These are phyloP conservation scores for Pugionium dolabratum DNA, from an alignment of 345 rosid species.

Conservation along the genomic window DNA sequence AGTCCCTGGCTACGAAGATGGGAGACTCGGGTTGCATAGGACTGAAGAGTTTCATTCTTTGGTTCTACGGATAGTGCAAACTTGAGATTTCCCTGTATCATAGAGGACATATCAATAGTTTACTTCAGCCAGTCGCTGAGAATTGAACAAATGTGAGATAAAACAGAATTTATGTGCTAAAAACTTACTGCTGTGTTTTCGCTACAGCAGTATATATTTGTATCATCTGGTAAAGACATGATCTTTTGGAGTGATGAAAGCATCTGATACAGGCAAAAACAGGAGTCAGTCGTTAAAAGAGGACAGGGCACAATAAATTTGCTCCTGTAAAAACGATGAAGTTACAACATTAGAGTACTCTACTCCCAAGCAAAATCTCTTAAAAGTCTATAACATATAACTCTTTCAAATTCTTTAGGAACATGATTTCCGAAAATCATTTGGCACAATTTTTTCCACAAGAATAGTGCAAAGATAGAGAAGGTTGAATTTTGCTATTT, in stretches of 20 bases:
- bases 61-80: conserved; percentile 94
- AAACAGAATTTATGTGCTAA: background rate
- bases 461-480: background rate
- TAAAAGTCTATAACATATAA: background rate
- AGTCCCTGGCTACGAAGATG: conserved; percentile 79
- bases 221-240: conserved; percentile 77
- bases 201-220: conserved; percentile 81
- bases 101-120: conserved; percentile 21
- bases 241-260: conserved; percentile 74
- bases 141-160: conserved; percentile 19
- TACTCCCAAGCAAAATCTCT: conserved; percentile 4
- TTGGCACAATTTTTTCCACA: background rate
- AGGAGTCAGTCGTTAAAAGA: background rate
- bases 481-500: conserved; percentile 1
- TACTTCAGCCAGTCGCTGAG: conserved; percentile 1
- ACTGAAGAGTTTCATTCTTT: conserved; percentile 76
- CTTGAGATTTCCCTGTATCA: conserved; percentile 75
- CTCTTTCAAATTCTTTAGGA: background rate
- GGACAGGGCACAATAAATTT: conserved; percentile 19
- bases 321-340: background rate
- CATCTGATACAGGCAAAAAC: conserved; percentile 59
- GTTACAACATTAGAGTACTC: background rate
- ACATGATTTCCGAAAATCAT: background rate
- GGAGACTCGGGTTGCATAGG: conserved; percentile 74
- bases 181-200: conserved; percentile 88